Conservation (phyloP, 768 basidiomycete species). For the Crucibulum laeve region DNA sequence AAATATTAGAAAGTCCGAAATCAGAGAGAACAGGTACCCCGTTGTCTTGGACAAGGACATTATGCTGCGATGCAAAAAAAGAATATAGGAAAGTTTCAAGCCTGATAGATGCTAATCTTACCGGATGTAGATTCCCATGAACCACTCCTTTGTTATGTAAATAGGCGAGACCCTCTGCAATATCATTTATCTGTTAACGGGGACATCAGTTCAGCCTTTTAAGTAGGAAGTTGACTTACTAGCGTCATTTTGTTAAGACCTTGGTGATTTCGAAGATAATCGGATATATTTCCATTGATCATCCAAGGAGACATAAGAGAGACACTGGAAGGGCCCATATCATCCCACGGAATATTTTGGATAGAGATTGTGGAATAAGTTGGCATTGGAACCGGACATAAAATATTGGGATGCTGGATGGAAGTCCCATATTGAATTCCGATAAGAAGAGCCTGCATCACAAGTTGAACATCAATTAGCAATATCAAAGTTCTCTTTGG, state of each 20-base stretch:
- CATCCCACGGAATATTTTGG: no score
- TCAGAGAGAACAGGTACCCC: constrained; percentile 4
- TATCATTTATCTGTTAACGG: background rate
- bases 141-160: constrained; percentile 2
- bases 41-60: constrained; percentile 6
- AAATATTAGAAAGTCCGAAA: constrained; percentile 5
- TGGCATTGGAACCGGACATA: background rate
- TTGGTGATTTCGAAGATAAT: background rate
- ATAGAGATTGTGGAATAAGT: background rate
- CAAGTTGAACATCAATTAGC: background rate
- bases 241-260: constrained; percentile 3
- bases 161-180: constrained; percentile 1
- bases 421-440: background rate
- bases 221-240: background rate
- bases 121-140: constrained; percentile 6
- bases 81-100: background rate
- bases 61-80: constrained; percentile 1
- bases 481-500: background rate
- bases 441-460: background rate
- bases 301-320: background rate
- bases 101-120: background rate
- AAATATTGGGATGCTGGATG: background rate
- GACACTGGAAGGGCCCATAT: background rate
- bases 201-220: background rate
- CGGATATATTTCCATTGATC: background rate